Base-by-base conservation (phyloP, 306 rosid species). In the Ziziphus jujuba region DNA sequence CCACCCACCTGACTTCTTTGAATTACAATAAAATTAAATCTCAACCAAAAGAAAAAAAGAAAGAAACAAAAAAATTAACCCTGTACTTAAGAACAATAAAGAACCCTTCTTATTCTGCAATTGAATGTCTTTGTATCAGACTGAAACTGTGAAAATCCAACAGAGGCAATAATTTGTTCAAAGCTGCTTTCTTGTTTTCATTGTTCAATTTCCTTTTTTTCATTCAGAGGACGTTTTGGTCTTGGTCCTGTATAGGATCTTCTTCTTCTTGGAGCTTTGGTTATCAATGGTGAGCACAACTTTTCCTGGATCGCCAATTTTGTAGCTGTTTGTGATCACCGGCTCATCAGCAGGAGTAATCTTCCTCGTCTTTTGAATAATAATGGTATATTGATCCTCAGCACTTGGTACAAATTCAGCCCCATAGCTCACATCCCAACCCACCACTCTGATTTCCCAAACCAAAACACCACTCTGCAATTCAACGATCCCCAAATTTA, bases 241-340 rank as follows among this genome's bases (percentile, higher is more conserved):
- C 91, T 90, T 93, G 75, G 79, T 88, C 92, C 98, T 83, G 85
- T 88, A 93, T 17, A 93, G 79, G 67, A 93, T 87, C 80, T 90
- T 90, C 96, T 93, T 93, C 91, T 90, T 93, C 85, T 90, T 93
- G 45, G 91, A 87, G 79, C 87, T 80, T 72, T 83, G 97, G 80
- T 90, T 90, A 66, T 90, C 95, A 52, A 93, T 74, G 78, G 79
- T 86, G 78, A 93, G 96, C 51, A 90, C 83, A 50, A 91, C 83
- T 81, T 84, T 85, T 16, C 97, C 97, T 7, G 89, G 25, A 72
- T 89, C 97, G 1, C 97, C 91, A 21, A 72, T 53, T 59, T 85
- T 93, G 80, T 79, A 93, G 84, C 80, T 87, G 80, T 82, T 78
- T 5, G 49, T 35, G 35, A 90, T 86, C 8, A 87, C 81, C 5